These are phyloP conservation scores for Cucumis melo DNA, from an alignment of 306 rosid genomes.

Conservation along the genomic window DNA sequence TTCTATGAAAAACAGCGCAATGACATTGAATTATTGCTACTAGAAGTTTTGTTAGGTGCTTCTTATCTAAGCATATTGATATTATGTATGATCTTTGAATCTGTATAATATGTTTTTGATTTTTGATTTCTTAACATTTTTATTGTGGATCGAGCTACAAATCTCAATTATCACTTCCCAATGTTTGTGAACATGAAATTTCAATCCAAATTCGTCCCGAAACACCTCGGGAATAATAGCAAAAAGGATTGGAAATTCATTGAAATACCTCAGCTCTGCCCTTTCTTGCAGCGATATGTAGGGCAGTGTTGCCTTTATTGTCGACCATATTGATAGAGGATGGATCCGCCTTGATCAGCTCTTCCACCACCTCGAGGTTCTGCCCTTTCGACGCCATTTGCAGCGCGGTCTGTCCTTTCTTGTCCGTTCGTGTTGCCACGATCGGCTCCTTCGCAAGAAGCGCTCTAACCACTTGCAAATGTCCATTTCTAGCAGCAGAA, in stretches of 20 bases:
- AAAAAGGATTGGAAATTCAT: neutral
- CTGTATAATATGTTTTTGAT: too few relatives aligned
- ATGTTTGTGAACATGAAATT: neutral
- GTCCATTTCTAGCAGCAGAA: constrained; percentile 93
- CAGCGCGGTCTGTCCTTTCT: constrained; percentile 94
- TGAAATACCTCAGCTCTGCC: constrained; percentile 55
- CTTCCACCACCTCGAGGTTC: constrained; percentile 57
- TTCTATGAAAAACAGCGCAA: neutral
- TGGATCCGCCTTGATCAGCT: constrained; percentile 52
- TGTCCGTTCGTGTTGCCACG: constrained; percentile 44
- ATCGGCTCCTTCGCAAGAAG: constrained; percentile 52
- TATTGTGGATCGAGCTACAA: neutral
- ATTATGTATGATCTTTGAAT: too few relatives aligned
- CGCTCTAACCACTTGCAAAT: constrained; percentile 48
- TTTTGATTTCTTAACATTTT: too few relatives aligned
- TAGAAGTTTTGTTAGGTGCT: neutral
- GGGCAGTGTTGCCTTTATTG: constrained; percentile 57
- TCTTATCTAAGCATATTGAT: too few relatives aligned
- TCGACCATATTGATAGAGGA: constrained; percentile 55
- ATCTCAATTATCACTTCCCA: neutral
- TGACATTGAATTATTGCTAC: neutral
- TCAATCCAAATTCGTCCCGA: neutral
- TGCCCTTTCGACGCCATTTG: constrained; percentile 98
- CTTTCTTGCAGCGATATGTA: constrained; percentile 85
- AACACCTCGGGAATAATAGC: neutral